Evolutionary conservation across 1,139 yeast genomes (phyloP), one percentile per base, ranked within the genome.

Genomic region (Arxiozyma slooffiae): DNA sequence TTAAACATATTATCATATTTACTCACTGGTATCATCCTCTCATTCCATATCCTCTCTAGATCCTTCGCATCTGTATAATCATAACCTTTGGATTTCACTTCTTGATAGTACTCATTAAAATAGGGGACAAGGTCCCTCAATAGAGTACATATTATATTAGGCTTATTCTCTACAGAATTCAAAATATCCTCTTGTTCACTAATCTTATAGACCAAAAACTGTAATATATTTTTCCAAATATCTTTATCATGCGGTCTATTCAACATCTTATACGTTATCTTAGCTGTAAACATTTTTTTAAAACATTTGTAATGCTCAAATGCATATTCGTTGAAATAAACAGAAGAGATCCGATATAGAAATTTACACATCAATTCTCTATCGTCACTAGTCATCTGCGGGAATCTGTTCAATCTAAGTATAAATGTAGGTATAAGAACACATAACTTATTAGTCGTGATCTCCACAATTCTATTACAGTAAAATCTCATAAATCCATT

Each of bases 241-340:
- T 62, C 61, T 41, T 51, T 56, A 34, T 50, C 56, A 9, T 50
- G 52, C 14, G 59, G 59, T 34, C 59, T 45, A 20, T 55, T 55
- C 48, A 64, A 49, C 18, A 62, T 60, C 43, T 59, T 62, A 47
- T 59, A 63, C 40, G 52, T 54, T 6, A 64, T 55, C 50, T 64
- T 64, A 8, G 62, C 60, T 17, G 58, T 53, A 44, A 64, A 63
- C 60, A 64, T 56, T 41, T 60, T 60, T 47, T 57, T 60, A 48
- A 64, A 63, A 44, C 62, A 55, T 21, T 62, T 58, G 44, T 61
- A 63, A 47, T 62, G 61, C 23, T 61, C 64, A 23, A 55, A 52
- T 3, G 61, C 64, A 48, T 63, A 57, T 48, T 63, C 61, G 44
- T 63, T 63, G 48, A 63, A 64, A 50, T 61, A 63, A 47, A 63